These are phyloP conservation scores for Pulveroboletus sp. DNA, from an alignment of 768 basidiomycete species.

Conservation along the genomic window DNA sequence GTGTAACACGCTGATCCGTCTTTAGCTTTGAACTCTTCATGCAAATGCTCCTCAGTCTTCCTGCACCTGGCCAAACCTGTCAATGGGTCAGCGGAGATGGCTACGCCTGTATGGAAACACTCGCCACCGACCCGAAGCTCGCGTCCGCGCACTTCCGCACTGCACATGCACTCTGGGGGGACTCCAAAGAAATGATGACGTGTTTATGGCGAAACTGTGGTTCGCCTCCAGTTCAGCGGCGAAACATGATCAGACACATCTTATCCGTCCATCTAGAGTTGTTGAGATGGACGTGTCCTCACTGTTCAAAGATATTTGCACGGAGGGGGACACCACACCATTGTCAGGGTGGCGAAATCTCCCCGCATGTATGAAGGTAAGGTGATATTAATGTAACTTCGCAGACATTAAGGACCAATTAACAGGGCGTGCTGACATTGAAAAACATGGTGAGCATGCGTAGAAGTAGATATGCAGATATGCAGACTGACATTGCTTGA, in stretches of 20 bases:
- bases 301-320: background rate
- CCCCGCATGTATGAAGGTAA: background rate
- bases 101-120: background rate
- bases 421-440: background rate
- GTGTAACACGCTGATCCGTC: background rate
- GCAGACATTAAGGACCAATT: background rate
- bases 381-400: background rate
- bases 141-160: background rate
- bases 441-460: background rate
- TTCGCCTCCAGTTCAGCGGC: background rate
- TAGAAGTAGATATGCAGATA: background rate
- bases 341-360: background rate
- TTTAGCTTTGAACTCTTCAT: background rate
- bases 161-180: background rate
- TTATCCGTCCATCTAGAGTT: conserved; percentile 1
- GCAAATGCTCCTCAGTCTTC: background rate
- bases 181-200: background rate
- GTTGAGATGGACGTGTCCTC: conserved; percentile 3
- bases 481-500: too few relatives aligned
- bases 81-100: background rate
- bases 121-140: background rate
- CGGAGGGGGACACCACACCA: background rate
- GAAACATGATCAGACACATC: background rate
- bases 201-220: background rate
- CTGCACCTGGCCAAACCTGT: background rate